Conservation (phyloP, 768 basidiomycete species). For the Trametes punicea region DNA sequence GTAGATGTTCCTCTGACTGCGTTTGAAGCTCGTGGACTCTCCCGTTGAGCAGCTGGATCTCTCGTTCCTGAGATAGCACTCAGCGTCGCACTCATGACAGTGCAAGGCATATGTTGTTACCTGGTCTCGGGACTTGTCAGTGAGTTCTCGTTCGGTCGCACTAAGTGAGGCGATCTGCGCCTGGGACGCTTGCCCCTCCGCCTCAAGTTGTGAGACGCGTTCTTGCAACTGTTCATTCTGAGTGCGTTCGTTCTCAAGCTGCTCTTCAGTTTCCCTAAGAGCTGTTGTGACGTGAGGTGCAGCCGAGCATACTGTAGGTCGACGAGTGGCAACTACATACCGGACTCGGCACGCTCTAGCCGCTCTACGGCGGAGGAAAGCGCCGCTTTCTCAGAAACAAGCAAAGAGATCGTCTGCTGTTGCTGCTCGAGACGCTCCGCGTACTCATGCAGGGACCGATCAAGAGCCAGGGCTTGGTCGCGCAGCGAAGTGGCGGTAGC, state of each 20-base stretch:
- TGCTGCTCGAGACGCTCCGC: constrained; percentile 26
- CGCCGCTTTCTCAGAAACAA: constrained; percentile 37
- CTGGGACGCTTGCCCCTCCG: constrained; percentile 36
- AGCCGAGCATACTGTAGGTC: neutral
- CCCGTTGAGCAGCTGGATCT: constrained; percentile 62
- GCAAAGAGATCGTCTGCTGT: constrained; percentile 39
- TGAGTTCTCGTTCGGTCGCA: constrained; percentile 51
- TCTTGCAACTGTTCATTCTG: constrained; percentile 20
- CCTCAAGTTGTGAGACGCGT: constrained; percentile 42
- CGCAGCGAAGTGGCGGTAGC: constrained; percentile 7
- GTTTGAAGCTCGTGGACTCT: constrained; percentile 50
- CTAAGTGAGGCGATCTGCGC: constrained; percentile 41
- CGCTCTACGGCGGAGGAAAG: constrained; percentile 31
- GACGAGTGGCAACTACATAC: no score
- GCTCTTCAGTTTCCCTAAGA: constrained; percentile 24
- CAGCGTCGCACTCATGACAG: neutral
- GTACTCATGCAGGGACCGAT: constrained; percentile 21
- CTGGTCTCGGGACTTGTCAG: constrained; percentile 50
- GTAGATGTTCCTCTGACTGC: constrained; percentile 51
- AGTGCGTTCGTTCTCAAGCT: constrained; percentile 23
- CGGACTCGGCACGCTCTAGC: constrained; percentile 30
- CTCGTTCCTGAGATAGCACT: constrained; percentile 56
- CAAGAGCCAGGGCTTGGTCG: constrained; percentile 20
- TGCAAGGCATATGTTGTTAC: constrained; percentile 34
- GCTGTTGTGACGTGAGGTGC: constrained; percentile 14